These are phyloP conservation scores for slime mould (Dictyostelium discoideum) DNA, from an alignment of 78 protist species.

Conservation along the genomic window DNA sequence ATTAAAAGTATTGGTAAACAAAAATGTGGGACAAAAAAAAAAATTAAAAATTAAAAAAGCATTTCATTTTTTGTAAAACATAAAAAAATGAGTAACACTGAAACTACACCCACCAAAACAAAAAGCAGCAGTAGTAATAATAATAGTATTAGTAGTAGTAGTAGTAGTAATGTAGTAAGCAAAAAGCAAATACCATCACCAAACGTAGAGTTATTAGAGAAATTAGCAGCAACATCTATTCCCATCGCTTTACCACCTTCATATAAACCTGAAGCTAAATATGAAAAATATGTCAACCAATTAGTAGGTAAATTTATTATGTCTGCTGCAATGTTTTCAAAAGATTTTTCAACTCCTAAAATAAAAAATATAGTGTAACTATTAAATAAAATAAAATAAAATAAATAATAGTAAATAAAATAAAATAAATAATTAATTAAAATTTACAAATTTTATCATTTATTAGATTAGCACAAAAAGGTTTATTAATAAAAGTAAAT, in stretches of 20 bases:
- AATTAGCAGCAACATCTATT: constrained; percentile 41
- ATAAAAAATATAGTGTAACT: constrained; percentile 58
- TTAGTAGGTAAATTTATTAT: constrained; percentile 69
- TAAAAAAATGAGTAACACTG: too few relatives aligned
- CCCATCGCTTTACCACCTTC: constrained; percentile 73
- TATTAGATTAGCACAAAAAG: constrained; percentile 46
- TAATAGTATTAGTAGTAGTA: too few relatives aligned
- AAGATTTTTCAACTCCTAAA: constrained; percentile 26
- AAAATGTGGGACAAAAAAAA: too few relatives aligned
- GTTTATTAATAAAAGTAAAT: constrained; percentile 52
- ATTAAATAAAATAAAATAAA: not conserved
- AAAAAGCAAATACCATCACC: not conserved
- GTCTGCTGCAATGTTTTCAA: constrained; percentile 69
- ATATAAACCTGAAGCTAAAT: constrained; percentile 78
- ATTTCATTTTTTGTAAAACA: too few relatives aligned
- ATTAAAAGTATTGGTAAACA: too few relatives aligned
- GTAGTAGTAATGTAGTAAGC: too few relatives aligned
- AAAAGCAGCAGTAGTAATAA: too few relatives aligned
- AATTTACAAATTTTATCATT: not conserved
- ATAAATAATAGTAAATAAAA: not conserved
- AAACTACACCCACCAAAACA: too few relatives aligned
- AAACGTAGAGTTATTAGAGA: constrained; percentile 41
- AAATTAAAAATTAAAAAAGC: too few relatives aligned
- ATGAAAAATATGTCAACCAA: constrained; percentile 62
- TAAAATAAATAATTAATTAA: not conserved